Conservation (phyloP, 2,329 filamentous ascomycete genomes). For the Cladosporium sp. region DNA sequence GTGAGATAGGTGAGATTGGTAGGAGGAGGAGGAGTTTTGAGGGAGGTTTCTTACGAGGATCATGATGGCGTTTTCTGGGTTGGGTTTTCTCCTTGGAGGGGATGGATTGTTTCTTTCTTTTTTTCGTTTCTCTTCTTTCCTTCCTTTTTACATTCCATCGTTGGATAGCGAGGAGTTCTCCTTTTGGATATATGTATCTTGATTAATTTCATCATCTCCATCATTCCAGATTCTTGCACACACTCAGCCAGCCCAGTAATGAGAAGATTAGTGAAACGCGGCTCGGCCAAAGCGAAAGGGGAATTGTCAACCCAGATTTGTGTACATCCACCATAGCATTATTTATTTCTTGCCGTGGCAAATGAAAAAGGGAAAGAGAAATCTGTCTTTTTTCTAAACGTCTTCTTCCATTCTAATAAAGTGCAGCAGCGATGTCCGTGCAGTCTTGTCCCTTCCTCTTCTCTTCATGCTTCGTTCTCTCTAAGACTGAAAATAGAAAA, state of each 20-base stretch:
- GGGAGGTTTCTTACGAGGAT: background rate
- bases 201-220: no score
- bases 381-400: background rate
- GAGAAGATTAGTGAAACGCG: no score
- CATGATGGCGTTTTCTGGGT: background rate
- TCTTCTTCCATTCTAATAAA: no score
- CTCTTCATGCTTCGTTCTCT: background rate
- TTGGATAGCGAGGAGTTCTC: conserved; percentile 3
- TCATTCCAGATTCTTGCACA: no score
- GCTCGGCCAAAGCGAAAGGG: no score
- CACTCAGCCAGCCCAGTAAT: no score
- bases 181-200: no score
- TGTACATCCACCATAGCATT: background rate
- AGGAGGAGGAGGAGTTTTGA: background rate
- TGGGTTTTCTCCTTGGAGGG: background rate
- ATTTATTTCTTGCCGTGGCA: background rate
- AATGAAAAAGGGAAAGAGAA: no score
- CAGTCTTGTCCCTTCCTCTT: no score
- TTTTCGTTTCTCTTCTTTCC: background rate
- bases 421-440: no score
- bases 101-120: background rate
- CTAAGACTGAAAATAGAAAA: no score
- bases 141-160: background rate
- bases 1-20: background rate
- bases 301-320: background rate